Evolutionary conservation across 306 rosid genomes (phyloP).

Genomic region (Medicago lupulina): DNA sequence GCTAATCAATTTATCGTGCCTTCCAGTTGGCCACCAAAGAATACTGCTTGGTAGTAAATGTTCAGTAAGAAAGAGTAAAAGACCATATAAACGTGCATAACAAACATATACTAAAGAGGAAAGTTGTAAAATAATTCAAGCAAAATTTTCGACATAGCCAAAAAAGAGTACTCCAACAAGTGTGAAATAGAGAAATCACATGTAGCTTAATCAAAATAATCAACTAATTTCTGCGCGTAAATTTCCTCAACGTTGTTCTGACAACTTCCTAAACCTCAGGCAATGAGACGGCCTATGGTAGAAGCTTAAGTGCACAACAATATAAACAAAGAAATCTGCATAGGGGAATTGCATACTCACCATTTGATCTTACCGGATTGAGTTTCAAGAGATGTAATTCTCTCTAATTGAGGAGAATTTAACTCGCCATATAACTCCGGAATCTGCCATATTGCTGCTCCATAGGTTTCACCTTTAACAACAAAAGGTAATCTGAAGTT

Average conservation of each 20-base stretch:
- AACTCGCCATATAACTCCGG: conserved; percentile 95
- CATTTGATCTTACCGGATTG: conserved; percentile 82
- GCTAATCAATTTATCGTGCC: conserved; percentile 91
- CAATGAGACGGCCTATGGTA: conserved; percentile 13
- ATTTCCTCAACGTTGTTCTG: conserved; percentile 22
- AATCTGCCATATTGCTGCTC: conserved; percentile 97
- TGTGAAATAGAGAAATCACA: conserved; percentile 15
- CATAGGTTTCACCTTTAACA: conserved; percentile 81
- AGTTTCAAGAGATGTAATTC: conserved; percentile 71
- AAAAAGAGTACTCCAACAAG: conserved; percentile 24
- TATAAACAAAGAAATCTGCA: not conserved
- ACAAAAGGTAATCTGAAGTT: conserved; percentile 39
- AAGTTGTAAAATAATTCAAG: conserved; percentile 20
- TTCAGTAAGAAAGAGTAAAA: conserved; percentile 29
- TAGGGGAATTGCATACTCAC: conserved; percentile 57
- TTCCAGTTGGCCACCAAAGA: conserved; percentile 98
- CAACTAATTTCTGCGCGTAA: conserved; percentile 18
- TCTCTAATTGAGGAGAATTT: conserved; percentile 91
- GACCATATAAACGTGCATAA: conserved; percentile 20
- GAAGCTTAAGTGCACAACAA: not conserved
- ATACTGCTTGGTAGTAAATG: conserved; percentile 58
- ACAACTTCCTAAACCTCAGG: conserved; percentile 20
- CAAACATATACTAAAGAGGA: conserved; percentile 23
- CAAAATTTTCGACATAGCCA: conserved; percentile 17
- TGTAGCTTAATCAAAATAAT: conserved; percentile 5